phyloP scores from a whole-genome alignment of 345 rosid species.

The Rubroshorea leprosula region DNA sequence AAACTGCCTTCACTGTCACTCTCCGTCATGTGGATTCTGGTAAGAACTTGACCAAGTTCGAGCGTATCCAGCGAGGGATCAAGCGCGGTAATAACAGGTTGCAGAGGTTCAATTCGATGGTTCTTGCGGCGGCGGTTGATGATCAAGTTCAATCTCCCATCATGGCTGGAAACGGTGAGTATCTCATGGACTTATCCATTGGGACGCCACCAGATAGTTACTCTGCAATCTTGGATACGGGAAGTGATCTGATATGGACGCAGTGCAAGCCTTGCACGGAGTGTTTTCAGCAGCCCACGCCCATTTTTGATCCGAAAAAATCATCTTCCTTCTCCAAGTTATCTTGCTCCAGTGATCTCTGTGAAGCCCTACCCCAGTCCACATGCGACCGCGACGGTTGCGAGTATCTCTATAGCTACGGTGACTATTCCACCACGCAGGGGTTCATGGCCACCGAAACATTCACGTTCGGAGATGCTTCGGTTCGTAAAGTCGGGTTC shows the following conservation, averaged over 20 bases:
- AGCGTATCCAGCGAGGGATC: constrained; percentile 59
- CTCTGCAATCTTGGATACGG: constrained; percentile 78
- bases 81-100: constrained; percentile 58
- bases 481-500: constrained; percentile 51
- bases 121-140: constrained; percentile 28
- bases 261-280: constrained; percentile 81
- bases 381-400: constrained; percentile 40
- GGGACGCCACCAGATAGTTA: constrained; percentile 59
- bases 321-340: constrained; percentile 59
- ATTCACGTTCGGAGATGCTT: constrained; percentile 51
- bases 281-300: constrained; percentile 68
- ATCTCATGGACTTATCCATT: constrained; percentile 57
- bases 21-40: constrained; percentile 66
- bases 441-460: constrained; percentile 64
- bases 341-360: constrained; percentile 54
- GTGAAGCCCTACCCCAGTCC: constrained; percentile 48
- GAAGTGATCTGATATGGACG: constrained; percentile 94
- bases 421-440: constrained; percentile 84
- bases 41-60: constrained; percentile 69
- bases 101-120: constrained; percentile 45
- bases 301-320: constrained; percentile 62
- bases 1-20: constrained; percentile 38
- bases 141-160: constrained; percentile 38
- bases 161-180: constrained; percentile 74
- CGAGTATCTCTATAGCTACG: constrained; percentile 67